Percentiles rank a stretch among this genome's conserved stretches.
phyloP scores from a whole-genome alignment of 2,329 filamentous ascomycete genomes.

The Neonectria hederae region DNA sequence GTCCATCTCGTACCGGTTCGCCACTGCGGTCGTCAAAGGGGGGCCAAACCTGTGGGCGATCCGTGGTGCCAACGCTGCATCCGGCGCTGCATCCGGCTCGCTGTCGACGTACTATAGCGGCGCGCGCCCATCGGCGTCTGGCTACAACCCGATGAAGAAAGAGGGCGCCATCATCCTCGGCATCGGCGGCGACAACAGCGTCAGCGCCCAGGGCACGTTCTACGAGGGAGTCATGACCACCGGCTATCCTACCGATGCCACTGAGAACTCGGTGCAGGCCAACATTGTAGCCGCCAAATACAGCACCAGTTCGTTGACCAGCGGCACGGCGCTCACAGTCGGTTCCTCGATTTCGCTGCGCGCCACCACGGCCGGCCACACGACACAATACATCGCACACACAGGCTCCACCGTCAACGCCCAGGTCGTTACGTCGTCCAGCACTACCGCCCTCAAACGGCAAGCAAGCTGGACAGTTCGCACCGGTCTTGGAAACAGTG shows the following conservation, averaged over 20 bases:
- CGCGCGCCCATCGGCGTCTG: constrained; percentile 55
- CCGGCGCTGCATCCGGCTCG: constrained; percentile 60
- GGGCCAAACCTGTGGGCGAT: constrained; percentile 66
- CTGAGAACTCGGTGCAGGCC: constrained; percentile 66
- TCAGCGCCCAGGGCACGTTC: constrained; percentile 68
- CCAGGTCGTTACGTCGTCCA: constrained; percentile 63
- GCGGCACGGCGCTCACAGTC: constrained; percentile 56
- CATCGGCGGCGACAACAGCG: constrained; percentile 75
- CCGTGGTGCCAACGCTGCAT: constrained; percentile 65
- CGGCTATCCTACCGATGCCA: constrained; percentile 68
- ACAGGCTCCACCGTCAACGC: constrained; percentile 60
- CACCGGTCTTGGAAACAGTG: constrained; percentile 64
- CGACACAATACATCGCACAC: constrained; percentile 65
- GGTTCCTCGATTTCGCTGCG: constrained; percentile 63
- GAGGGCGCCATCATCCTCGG: constrained; percentile 74
- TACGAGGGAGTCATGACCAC: constrained; percentile 73
- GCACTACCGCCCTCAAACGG: constrained; percentile 58
- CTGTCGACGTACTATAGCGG: constrained; percentile 69
- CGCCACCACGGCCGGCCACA: constrained; percentile 64
- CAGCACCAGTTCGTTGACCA: constrained; percentile 56
- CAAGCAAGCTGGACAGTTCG: constrained; percentile 64
- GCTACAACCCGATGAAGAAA: constrained; percentile 68
- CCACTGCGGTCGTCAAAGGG: constrained; percentile 67
- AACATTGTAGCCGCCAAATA: constrained; percentile 70
- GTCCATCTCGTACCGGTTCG: constrained; percentile 63